A percentile compares a stretch with the other conserved stretches of the same genome.
These are phyloP conservation scores for Metschnikowia noctiluminum DNA, from an alignment of 805 yeast genomes.

Conservation along the genomic window DNA sequence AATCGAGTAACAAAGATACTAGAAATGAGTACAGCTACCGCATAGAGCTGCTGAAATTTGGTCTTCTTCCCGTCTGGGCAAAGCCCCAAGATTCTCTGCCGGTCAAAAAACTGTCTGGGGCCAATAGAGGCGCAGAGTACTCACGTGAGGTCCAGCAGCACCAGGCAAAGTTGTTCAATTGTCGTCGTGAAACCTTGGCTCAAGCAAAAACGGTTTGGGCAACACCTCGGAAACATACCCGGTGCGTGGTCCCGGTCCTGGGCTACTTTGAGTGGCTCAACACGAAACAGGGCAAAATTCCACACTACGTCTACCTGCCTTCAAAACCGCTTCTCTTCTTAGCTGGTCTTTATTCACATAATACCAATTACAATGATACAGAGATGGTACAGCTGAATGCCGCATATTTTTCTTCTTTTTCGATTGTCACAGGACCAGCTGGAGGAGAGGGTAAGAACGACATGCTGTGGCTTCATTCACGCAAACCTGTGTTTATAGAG, in stretches of 20 bases:
- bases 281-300: conserved; percentile 44
- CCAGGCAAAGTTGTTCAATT: conserved; percentile 63
- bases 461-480: conserved; percentile 63
- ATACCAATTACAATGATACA: conserved; percentile 24
- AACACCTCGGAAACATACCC: conserved; percentile 37
- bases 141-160: conserved; percentile 31
- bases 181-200: conserved; percentile 60
- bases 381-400: conserved; percentile 15
- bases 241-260: conserved; percentile 76
- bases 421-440: conserved; percentile 75
- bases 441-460: conserved; percentile 39
- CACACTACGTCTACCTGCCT: conserved; percentile 61
- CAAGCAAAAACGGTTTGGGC: conserved; percentile 57
- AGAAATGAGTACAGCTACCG: conserved; percentile 15
- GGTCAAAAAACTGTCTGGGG: conserved; percentile 15
- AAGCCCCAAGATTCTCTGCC: conserved; percentile 37
- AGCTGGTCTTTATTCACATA: conserved; percentile 49
- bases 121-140: conserved; percentile 18
- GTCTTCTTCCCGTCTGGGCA: conserved; percentile 71
- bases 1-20: not conserved
- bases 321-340: conserved; percentile 55
- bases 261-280: conserved; percentile 86
- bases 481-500: conserved; percentile 73
- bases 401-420: conserved; percentile 45
- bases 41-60: conserved; percentile 70